Conservation (phyloP, 495 filamentous ascomycete genomes). For the Xylaria palmicola region DNA sequence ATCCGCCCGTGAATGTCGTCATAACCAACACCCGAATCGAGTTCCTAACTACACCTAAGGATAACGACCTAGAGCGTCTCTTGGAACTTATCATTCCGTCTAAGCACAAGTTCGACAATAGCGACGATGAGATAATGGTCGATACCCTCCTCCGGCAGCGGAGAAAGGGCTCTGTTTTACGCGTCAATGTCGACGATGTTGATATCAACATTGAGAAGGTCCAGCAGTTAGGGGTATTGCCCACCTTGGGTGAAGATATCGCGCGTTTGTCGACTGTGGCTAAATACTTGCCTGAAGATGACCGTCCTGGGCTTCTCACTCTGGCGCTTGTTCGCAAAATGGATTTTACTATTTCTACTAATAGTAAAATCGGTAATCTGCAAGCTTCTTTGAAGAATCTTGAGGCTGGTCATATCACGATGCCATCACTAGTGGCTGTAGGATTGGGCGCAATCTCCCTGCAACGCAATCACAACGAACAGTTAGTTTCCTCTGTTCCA, state of each 20-base stretch:
- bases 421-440: conserved; percentile 77
- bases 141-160: conserved; percentile 90
- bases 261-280: conserved; percentile 79
- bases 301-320: conserved; percentile 84
- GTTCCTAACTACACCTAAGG: conserved; percentile 69
- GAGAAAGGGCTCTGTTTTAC: conserved; percentile 81
- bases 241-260: conserved; percentile 73
- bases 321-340: conserved; percentile 64
- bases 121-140: conserved; percentile 86
- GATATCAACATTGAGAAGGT: conserved; percentile 57
- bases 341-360: conserved; percentile 56
- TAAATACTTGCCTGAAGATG: conserved; percentile 94
- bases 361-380: conserved; percentile 64
- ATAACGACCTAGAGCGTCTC: conserved; percentile 77
- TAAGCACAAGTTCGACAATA: conserved; percentile 84
- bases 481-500: conserved; percentile 53
- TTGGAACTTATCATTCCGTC: conserved; percentile 87
- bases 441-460: conserved; percentile 61
- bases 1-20: conserved; percentile 49
- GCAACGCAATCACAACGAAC: conserved; percentile 64
- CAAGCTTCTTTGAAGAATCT: conserved; percentile 55
- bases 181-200: conserved; percentile 61
- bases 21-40: conserved; percentile 69
- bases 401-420: conserved; percentile 78
- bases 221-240: conserved; percentile 60